Evolutionary conservation across 2,329 filamentous ascomycete species (phyloP).

Genomic region (Neocucurbitaria cava): DNA sequence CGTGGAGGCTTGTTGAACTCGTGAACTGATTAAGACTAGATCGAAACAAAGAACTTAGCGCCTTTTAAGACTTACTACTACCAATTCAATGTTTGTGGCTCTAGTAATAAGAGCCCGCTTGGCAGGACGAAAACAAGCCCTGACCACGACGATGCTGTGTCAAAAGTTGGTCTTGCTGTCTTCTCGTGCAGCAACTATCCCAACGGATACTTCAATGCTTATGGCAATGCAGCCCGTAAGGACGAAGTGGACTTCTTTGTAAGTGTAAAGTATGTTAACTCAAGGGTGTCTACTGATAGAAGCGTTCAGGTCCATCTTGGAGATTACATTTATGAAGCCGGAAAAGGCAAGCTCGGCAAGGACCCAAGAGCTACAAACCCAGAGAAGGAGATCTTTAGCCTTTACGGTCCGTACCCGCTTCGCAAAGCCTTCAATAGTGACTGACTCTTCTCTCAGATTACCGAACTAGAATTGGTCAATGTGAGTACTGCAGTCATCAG

Average conservation of each 20-base stretch:
- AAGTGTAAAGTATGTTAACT: not conserved
- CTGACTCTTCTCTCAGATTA: conserved; percentile 40
- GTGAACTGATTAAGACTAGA: conserved; percentile 49
- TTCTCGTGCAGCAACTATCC: conserved; percentile 70
- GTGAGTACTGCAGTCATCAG: not conserved
- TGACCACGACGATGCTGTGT: conserved; percentile 61
- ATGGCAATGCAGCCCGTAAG: conserved; percentile 50
- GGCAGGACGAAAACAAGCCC: conserved; percentile 76
- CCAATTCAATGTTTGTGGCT: conserved; percentile 72
- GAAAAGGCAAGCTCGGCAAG: conserved; percentile 34
- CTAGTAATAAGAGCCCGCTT: conserved; percentile 65
- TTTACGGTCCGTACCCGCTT: conserved; percentile 37
- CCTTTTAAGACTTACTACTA: conserved; percentile 74
- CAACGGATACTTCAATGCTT: conserved; percentile 58
- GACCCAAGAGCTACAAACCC: conserved; percentile 36
- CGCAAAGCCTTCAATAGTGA: not conserved
- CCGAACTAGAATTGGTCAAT: conserved; percentile 48
- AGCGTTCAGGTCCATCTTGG: conserved; percentile 50
- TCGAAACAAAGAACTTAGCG: conserved; percentile 68
- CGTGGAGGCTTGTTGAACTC: not conserved
- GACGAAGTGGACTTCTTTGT: conserved; percentile 65
- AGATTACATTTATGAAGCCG: conserved; percentile 54
- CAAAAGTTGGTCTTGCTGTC: conserved; percentile 68
- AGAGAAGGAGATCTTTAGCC: conserved; percentile 46
- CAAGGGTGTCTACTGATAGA: not conserved